These are phyloP conservation scores for Plasmodium adleri DNA, from an alignment of 169 alveolate genomes.

Conservation along the genomic window DNA sequence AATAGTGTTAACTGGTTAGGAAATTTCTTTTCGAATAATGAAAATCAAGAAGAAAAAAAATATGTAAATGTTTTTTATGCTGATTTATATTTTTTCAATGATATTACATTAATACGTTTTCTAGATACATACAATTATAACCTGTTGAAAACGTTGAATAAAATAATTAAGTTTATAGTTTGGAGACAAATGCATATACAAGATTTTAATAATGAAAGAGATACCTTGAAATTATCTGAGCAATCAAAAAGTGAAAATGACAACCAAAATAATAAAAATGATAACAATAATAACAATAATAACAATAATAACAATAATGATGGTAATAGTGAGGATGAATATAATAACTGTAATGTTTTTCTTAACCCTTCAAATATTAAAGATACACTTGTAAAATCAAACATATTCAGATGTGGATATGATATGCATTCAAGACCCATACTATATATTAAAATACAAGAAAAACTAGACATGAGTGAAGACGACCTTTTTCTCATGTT, in stretches of 20 bases:
- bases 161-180: conserved; percentile 45
- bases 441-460: conserved; percentile 52
- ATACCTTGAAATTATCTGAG: background rate
- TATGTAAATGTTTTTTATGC: conserved; percentile 25
- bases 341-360: conserved; percentile 15
- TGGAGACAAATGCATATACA: conserved; percentile 60
- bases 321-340: background rate
- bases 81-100: conserved; percentile 63
- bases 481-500: conserved; percentile 36
- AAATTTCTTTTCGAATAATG: conserved; percentile 46
- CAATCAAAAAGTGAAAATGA: background rate
- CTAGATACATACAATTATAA: conserved; percentile 61
- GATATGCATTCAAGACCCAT: conserved; percentile 45
- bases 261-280: background rate
- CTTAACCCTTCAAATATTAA: conserved; percentile 29
- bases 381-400: conserved; percentile 34
- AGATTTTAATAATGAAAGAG: conserved; percentile 25
- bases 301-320: background rate
- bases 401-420: conserved; percentile 49
- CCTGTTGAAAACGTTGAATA: conserved; percentile 44
- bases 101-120: conserved; percentile 51
- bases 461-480: conserved; percentile 57
- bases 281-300: background rate
- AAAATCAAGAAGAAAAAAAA: conserved; percentile 44
- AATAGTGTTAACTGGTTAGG: conserved; percentile 70